Evolutionary conservation across 352 stramenopile genomes (phyloP).

Genomic region (Elongisporangium undulatum): DNA sequence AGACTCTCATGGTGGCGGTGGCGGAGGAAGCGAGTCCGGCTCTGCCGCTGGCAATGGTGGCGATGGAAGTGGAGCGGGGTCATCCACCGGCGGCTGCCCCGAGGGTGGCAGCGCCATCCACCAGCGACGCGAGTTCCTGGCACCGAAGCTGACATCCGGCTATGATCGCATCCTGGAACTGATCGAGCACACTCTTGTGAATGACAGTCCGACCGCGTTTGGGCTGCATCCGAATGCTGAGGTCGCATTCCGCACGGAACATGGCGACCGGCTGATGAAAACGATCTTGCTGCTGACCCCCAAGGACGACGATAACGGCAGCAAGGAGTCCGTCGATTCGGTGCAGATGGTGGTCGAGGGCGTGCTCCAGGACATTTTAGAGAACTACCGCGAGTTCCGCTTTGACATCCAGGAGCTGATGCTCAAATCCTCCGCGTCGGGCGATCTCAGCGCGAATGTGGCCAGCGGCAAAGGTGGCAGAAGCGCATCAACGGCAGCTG

Average conservation of each 20-base stretch:
- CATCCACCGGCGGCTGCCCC: conserved; percentile 3
- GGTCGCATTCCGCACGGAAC: conserved; percentile 88
- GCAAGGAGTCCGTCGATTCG: conserved; percentile 47
- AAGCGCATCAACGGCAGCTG: conserved; percentile 28
- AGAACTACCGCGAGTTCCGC: conserved; percentile 84
- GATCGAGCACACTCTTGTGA: conserved; percentile 74
- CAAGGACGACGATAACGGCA: conserved; percentile 37
- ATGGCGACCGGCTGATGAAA: conserved; percentile 70
- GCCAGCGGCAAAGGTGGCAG: conserved; percentile 20
- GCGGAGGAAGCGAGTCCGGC: conserved; percentile 19
- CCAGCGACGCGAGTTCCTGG: conserved; percentile 56
- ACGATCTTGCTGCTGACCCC: conserved; percentile 72
- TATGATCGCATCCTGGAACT: conserved; percentile 88
- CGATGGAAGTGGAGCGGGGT: conserved; percentile 14
- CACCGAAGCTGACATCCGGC: conserved; percentile 60
- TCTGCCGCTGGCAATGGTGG: conserved; percentile 10
- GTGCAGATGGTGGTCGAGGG: conserved; percentile 81
- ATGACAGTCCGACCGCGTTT: conserved; percentile 86
- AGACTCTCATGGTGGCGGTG: conserved; percentile 34
- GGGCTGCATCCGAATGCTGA: conserved; percentile 92
- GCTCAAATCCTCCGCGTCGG: conserved; percentile 44
- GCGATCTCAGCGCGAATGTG: conserved; percentile 9
- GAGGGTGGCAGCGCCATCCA: conserved; percentile 10
- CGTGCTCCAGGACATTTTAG: conserved; percentile 88
- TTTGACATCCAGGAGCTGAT: conserved; percentile 83